Evolutionary conservation across 164 flowering plant genomes (phyloP), one percentile per base, ranked within the genome.

Genomic region (Liquidambar formosana): DNA sequence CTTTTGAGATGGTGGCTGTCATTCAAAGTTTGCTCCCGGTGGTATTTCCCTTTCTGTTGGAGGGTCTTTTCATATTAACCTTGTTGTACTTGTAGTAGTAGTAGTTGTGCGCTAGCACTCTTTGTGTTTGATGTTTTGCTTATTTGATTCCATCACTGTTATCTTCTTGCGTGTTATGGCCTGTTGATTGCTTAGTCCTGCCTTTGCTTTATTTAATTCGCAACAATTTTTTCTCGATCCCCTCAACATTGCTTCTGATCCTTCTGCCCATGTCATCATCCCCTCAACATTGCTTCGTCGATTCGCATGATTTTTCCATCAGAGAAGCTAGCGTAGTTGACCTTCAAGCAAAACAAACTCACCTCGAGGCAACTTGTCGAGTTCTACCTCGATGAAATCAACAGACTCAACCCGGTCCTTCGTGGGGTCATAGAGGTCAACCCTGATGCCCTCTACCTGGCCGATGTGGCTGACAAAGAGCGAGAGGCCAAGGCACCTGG

Each of bases 361-460:
- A 85, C 87, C 10, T 84, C 91, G 0, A 81, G 78, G 65, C 76
- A 85, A 33, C 81, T 86, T 0, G 85, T 82, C 45, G 74, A 82
- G 57, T 80, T 77, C 72, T 86, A 86, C 71, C 57, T 86, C 16
- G 16, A 53, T 0, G 71, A 75, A 63, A 88, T 88, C 19, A 4
- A 44, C 0, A 69, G 44, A 4, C 85, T 83, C 41, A 85, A 86
- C 61, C 83, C 85, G 0, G 11, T 73, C 3, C 82, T 86, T 15
- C 65, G 58, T 6, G 88, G 70, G 12, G 85, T 89, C 41, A 72
- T 86, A 4, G 93, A 89, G 71, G 81, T 84, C 52, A 89, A 89
- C 75, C 91, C 91, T 1, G 91, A 86, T 70, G 91, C 91, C 1
- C 28, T 73, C 4, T 2, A 15, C 9, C 79, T 59, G 47, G 91